phyloP scores from a whole-genome alignment of 371 early-diverging fungal genomes.

The Lichtheimia hyalospora region DNA sequence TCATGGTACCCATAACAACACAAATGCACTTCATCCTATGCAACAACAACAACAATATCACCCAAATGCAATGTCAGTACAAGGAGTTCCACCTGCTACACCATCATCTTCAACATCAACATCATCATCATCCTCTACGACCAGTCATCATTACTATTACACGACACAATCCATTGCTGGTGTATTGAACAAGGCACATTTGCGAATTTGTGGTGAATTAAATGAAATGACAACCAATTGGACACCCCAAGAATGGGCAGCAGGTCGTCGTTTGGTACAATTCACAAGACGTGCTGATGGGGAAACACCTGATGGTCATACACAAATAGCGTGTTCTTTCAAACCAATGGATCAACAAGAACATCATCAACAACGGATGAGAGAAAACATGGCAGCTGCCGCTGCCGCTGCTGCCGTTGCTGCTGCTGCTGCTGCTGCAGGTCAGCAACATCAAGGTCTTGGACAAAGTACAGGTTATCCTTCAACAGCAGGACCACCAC shows the following conservation, averaged over 20 bases:
- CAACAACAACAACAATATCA: conserved; percentile 12
- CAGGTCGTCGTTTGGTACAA: conserved; percentile 71
- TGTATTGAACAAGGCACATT: conserved; percentile 68
- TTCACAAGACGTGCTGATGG: conserved; percentile 53
- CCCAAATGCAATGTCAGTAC: conserved; percentile 2
- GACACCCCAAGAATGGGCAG: conserved; percentile 64
- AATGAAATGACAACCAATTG: conserved; percentile 60
- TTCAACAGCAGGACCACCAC: not conserved
- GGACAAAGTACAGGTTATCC: not conserved
- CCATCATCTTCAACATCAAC: not conserved
- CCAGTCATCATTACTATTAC: conserved; percentile 8
- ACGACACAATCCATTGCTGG: conserved; percentile 37
- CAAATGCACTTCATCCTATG: not conserved
- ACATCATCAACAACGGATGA: conserved; percentile 20
- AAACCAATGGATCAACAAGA: conserved; percentile 48
- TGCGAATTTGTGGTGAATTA: conserved; percentile 65
- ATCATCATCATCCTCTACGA: not conserved
- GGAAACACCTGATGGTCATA: conserved; percentile 4
- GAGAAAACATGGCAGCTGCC: conserved; percentile 17
- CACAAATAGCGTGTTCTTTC: conserved; percentile 38
- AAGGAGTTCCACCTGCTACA: conserved; percentile 1
- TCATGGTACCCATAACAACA: conserved; percentile 4
- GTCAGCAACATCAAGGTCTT: not conserved
- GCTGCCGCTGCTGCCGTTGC: conserved; percentile 18
- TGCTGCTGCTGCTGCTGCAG: conserved; percentile 13